phyloP scores from a whole-genome alignment of 345 rosid genomes.

The Camelina neglecta region DNA sequence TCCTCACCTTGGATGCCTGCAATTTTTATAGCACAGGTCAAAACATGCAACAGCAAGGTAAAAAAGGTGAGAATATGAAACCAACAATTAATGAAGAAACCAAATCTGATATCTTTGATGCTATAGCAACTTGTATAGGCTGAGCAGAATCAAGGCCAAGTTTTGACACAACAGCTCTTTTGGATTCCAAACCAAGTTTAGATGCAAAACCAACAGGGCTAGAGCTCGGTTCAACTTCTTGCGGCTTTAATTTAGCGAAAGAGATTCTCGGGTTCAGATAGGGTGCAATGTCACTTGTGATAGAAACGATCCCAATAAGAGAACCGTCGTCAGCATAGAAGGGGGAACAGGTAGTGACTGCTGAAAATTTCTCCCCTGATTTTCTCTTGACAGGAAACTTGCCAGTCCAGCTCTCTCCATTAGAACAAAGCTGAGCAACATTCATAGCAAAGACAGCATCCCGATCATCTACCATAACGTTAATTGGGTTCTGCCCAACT shows the following conservation, averaged over 20 bases:
- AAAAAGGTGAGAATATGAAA: constrained; percentile 33
- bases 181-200: constrained; percentile 49
- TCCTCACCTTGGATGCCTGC: constrained; percentile 86
- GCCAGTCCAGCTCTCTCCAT: constrained; percentile 94
- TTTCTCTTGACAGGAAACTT: constrained; percentile 83
- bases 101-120: constrained; percentile 90
- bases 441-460: constrained; percentile 58
- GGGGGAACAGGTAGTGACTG: constrained; percentile 73
- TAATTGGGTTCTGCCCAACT: constrained; percentile 69
- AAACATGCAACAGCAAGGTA: constrained; percentile 35
- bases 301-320: constrained; percentile 78
- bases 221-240: constrained; percentile 60
- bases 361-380: constrained; percentile 64
- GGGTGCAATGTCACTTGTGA: constrained; percentile 62
- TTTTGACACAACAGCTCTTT: constrained; percentile 54
- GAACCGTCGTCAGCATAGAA: constrained; percentile 74
- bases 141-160: constrained; percentile 92
- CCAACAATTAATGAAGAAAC: constrained; percentile 53
- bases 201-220: constrained; percentile 53
- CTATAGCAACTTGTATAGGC: constrained; percentile 85
- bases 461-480: constrained; percentile 66
- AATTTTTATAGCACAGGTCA: constrained; percentile 38
- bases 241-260: constrained; percentile 40
- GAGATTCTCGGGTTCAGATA: constrained; percentile 54
- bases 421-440: constrained; percentile 54